phyloP scores from a whole-genome alignment of 1,284 basidiomycete species.

The Austroboletus rostrupii region DNA sequence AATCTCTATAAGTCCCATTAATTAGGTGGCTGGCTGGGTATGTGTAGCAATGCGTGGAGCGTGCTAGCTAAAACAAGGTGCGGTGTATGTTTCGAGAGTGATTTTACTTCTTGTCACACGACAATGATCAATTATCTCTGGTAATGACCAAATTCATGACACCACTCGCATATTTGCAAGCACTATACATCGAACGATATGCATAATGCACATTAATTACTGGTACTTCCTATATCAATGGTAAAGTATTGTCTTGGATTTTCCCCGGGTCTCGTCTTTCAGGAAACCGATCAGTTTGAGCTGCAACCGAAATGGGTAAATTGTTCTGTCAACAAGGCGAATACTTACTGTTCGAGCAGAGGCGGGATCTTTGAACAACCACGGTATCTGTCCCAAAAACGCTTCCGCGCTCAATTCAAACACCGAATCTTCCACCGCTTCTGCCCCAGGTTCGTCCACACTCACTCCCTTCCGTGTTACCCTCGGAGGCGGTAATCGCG shows the following conservation, averaged over 20 bases:
- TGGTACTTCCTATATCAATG: no score
- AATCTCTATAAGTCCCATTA: neutral
- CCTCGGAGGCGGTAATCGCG: constrained; percentile 3
- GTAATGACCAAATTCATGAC: no score
- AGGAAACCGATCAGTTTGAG: neutral
- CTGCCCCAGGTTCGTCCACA: neutral
- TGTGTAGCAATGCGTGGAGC: no score
- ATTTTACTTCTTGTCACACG: no score
- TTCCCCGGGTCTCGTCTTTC: neutral
- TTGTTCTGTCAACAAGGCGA: neutral
- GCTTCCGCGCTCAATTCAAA: constrained; percentile 10
- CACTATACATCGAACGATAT: no score
- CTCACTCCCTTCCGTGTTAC: neutral
- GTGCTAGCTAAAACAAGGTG: no score
- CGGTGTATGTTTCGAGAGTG: no score
- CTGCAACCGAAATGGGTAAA: neutral
- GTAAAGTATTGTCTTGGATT: neutral
- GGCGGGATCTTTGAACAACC: constrained; percentile 1
- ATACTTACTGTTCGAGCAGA: constrained; percentile 6
- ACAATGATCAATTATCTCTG: no score
- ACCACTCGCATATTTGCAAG: no score
- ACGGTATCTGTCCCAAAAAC: neutral
- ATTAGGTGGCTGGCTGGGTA: no score
- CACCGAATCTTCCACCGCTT: constrained; percentile 1
- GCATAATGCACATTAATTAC: no score